Base-by-base conservation (phyloP, 805 yeast species). In the Myxozyma sirexii region DNA sequence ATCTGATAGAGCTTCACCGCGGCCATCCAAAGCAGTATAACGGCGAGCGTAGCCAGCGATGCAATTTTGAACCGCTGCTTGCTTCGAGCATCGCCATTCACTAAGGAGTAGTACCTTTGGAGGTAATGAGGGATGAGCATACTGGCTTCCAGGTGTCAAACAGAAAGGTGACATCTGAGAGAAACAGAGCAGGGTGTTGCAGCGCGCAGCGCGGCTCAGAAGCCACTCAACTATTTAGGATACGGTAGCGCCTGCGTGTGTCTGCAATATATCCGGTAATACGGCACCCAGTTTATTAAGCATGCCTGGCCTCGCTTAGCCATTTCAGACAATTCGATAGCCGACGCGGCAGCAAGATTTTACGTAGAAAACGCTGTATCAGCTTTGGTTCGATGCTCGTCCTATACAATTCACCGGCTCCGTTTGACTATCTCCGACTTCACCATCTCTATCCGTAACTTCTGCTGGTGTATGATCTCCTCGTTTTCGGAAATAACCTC, bases 401-500 rank as follows among this genome's bases (percentile, higher is more conserved):
- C 43, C n/a, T 15, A 39, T 12, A 7, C 21, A 29, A 6, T 29
- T 29, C 33, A 31, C 17, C 53, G 19, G 5, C 53, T 48, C 33
- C 38, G 51, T 43, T 35, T n/a, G 10, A 21, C 37, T 8, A 48
- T 19, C 47, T 46, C 57, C 3, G 33, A 19, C 41, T 41, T 45
- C 26, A 54, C 44, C 42, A 54, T 45, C 52, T 38, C 57, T 8
- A 60, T 59, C 48, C 58, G 42, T 41, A n/a, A 13, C 49, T 39
- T 41, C 54, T 63, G 66, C 27, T 46, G 45, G n/a, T 10, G 37
- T 4, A 66, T 35, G 15, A 60, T 59, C 33, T 37, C 56, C 41
- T 39, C 39, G 35, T 66, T 66, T 52, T 66, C 68, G 29, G 27
- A 35, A 15, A 66, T 51, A n/a, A 51, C 63, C 27, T 24, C 51